Conservation (phyloP, 108 stramenopile genomes). For the Mediolabrus comicus region DNA sequence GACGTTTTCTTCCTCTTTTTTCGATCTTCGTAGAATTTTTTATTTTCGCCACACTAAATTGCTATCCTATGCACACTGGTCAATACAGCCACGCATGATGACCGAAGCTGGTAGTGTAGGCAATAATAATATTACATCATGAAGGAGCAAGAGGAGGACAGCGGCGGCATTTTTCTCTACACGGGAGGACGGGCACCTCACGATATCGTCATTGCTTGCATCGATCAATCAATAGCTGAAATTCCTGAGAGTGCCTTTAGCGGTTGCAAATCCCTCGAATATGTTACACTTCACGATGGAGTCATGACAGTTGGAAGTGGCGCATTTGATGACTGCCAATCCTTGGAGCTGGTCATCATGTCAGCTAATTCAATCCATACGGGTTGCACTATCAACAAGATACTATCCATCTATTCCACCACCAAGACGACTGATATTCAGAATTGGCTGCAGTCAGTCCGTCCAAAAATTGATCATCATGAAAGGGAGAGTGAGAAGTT, state of each 20-base stretch:
- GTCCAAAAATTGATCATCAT: neutral
- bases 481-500: neutral
- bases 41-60: no score
- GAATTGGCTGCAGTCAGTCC: neutral
- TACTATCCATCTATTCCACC: neutral
- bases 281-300: neutral
- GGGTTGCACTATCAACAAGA: neutral
- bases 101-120: no score
- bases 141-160: no score
- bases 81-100: no score
- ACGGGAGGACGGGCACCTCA: neutral
- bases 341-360: neutral
- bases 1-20: no score
- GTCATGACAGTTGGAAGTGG: neutral
- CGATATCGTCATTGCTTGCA: neutral
- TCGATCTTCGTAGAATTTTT: no score
- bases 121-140: no score
- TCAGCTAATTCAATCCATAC: neutral
- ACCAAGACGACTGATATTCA: neutral
- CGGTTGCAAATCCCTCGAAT: neutral
- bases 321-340: neutral
- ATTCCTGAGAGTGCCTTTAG: neutral
- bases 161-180: neutral
- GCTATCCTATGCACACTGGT: no score
- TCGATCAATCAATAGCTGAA: neutral